Evolutionary conservation across 768 basidiomycete genomes (phyloP), one percentile per base, ranked within the genome.

Genomic region (Mycena floridula): DNA sequence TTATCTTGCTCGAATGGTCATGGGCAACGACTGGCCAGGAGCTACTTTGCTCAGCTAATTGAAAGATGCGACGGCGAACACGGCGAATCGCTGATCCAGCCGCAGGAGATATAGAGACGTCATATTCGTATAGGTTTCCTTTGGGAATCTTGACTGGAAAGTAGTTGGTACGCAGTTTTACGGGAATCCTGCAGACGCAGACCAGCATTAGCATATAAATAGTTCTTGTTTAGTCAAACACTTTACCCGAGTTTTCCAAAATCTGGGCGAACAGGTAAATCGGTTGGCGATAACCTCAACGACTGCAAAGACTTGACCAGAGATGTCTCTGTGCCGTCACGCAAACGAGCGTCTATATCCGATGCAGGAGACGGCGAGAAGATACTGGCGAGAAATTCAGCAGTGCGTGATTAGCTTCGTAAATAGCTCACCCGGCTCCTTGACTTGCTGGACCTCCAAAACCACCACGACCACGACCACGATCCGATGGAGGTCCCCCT

Each of bases 81-180:
- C 79, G 69, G 37, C 64, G 62, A 47, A 79, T 72, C 20, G 72
- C 64, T 0, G 74, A 74, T 25, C 69, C 68, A 5, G 68, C 65
- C n/a, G 64, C 59, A 0, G 81, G 81, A 5, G 68, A 59, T 25
- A 84, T 76, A 2, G 70, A 54, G 13, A 85, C 73, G 46, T 74
- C 70, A 54, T 87, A 88, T 46, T 88, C 85, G 54, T 69, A 79
- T 7, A 81, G 53, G 2, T 70, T 60, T 0, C 65, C 68, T 28
- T 74, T 71, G 2, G 72, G 70, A 8, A 78, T 58, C 38, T 65
- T 67, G 22, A 87, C 66, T 0, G 81, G 70, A 59, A 85, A 85
- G 65, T 80, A 85, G 53, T 87, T 88, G 37, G 82, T 70, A 6
- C 85, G 71, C 13, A 86, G 58, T 36, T 66, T 73, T 53, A 80